Conservation (phyloP, 371 early-diverging fungal species). For the Actinomortierella ambigua region DNA sequence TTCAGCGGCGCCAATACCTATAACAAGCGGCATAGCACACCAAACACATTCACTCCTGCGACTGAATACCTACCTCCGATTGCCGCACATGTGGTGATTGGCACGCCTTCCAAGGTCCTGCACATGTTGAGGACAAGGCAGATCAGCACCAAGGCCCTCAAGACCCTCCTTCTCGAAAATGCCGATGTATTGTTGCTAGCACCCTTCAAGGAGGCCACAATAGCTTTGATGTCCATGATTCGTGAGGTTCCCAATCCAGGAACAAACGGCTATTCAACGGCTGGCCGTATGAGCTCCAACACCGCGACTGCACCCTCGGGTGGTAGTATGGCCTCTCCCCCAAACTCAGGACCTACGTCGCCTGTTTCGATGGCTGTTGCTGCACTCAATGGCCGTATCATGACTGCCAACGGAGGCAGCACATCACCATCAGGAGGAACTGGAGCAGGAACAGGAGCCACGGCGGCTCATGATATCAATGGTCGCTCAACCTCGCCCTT, state of each 20-base stretch:
- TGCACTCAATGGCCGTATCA: conserved; percentile 27
- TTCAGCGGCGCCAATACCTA: too few relatives aligned
- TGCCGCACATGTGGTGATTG: conserved; percentile 43
- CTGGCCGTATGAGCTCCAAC: background rate
- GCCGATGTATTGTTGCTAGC: conserved; percentile 37
- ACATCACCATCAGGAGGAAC: too few relatives aligned
- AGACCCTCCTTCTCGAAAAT: conserved; percentile 39
- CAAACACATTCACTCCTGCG: background rate
- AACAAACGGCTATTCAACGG: background rate
- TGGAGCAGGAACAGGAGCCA: too few relatives aligned
- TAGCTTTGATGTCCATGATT: conserved; percentile 38
- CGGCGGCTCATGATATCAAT: background rate
- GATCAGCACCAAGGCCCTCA: conserved; percentile 27
- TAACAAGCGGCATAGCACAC: too few relatives aligned
- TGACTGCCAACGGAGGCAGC: background rate
- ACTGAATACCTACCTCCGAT: conserved; percentile 17
- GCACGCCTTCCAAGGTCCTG: conserved; percentile 37
- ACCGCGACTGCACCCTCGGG: background rate
- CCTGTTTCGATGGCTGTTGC: conserved; percentile 44
- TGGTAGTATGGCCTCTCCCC: conserved; percentile 18
- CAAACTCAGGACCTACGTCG: conserved; percentile 40
- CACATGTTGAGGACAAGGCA: conserved; percentile 29
- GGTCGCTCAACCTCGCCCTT: too few relatives aligned
- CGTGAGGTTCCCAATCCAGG: conserved; percentile 10
- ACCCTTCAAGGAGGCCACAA: conserved; percentile 38